These are phyloP conservation scores for Dentipellis sp. DNA, from an alignment of 768 basidiomycete species.

Conservation along the genomic window DNA sequence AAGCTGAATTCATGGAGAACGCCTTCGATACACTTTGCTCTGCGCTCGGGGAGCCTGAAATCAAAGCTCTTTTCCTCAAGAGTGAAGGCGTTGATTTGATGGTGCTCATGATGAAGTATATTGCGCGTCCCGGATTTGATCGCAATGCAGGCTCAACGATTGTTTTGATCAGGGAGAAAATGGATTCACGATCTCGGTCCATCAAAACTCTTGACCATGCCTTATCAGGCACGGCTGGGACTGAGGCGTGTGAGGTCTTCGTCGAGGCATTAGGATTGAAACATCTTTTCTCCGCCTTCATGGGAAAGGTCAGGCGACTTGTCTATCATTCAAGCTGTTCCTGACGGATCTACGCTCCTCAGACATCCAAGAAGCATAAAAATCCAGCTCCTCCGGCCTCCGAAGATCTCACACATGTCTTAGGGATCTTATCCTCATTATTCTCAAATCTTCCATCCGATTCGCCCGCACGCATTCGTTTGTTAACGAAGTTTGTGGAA, in stretches of 20 bases:
- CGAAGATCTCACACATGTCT: slow-evolving; percentile 81
- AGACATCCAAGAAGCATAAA: slow-evolving; percentile 56
- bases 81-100: slow-evolving; percentile 94
- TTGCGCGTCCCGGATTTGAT: slow-evolving; percentile 6
- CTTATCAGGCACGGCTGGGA: slow-evolving; percentile 67
- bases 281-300: slow-evolving; percentile 82
- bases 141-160: neutral
- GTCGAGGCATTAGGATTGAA: slow-evolving; percentile 85
- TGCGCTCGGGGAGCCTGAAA: slow-evolving; percentile 63
- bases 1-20: slow-evolving; percentile 98
- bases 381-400: slow-evolving; percentile 38
- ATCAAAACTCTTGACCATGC: slow-evolving; percentile 92
- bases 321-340: neutral
- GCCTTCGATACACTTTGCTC: slow-evolving; percentile 88
- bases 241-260: slow-evolving; percentile 71
- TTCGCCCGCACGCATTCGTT: slow-evolving; percentile 65
- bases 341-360: neutral
- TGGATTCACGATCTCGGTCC: slow-evolving; percentile 68
- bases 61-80: slow-evolving; percentile 77
- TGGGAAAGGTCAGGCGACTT: slow-evolving; percentile 68
- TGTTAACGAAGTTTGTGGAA: slow-evolving; percentile 93
- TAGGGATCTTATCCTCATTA: slow-evolving; percentile 83
- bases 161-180: slow-evolving; percentile 55
- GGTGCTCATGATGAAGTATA: slow-evolving; percentile 96
- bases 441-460: slow-evolving; percentile 84